Conservation (phyloP, 139 green algal species). For the Tetradesmus lagerheimii region DNA sequence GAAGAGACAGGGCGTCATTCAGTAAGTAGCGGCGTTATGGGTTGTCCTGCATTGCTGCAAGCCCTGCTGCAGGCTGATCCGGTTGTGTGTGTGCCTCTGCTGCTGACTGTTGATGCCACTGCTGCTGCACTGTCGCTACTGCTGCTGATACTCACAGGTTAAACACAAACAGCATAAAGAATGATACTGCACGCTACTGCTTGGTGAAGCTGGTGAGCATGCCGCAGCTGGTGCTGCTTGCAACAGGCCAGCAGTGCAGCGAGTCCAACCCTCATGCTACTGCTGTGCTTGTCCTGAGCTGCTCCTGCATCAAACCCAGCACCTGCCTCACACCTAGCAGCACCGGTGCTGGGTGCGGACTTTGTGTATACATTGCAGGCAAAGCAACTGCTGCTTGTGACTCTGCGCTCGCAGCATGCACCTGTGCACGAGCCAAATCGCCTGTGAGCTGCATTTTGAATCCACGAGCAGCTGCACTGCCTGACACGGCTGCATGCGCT, state of each 20-base stretch:
- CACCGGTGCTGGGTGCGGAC: too few species aligned
- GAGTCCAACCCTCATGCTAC: neutral
- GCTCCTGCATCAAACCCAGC: too few species aligned
- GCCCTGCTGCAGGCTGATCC: neutral
- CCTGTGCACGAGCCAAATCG: too few species aligned
- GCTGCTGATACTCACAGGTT: neutral
- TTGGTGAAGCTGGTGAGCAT: slow-evolving; percentile 36
- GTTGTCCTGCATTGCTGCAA: neutral
- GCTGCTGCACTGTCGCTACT: neutral
- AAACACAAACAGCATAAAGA: slow-evolving; percentile 33
- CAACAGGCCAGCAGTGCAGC: neutral
- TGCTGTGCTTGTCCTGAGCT: neutral
- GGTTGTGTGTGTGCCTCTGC: neutral
- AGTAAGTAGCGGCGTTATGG: neutral
- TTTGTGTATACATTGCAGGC: too few species aligned
- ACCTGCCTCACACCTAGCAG: too few species aligned
- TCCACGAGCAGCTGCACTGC: neutral
- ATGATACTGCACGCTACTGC: slow-evolving; percentile 31
- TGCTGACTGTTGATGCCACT: neutral
- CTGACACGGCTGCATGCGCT: neutral
- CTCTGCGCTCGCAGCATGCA: too few species aligned
- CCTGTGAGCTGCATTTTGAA: too few species aligned
- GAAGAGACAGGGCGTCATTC: slow-evolving; percentile 33
- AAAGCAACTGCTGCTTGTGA: too few species aligned
- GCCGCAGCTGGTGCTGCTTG: neutral